Evolutionary conservation across 768 basidiomycete species (phyloP), one percentile per base, ranked within the genome.

Genomic region (Termitomyces sp.): DNA sequence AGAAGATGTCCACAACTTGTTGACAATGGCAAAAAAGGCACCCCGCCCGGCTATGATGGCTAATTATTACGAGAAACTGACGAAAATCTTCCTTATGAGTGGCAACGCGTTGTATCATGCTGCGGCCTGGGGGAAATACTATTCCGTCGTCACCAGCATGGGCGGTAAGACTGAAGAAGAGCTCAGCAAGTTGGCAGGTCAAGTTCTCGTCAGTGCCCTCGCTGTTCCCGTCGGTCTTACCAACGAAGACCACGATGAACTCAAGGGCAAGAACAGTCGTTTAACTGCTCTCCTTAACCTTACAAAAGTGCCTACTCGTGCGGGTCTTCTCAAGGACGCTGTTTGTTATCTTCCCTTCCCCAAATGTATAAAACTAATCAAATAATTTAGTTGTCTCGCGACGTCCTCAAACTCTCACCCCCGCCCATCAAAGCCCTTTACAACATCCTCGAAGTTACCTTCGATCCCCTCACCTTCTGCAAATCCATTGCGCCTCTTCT

Each of bases 41-140:
- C 93, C 94, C 1, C 87, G 93, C 36, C 93, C 93, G 0, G 82
- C 88, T 13, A 96, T 98, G 94, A 98, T 98, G 95, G 93, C 94
- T 60, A 94, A 92, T 72, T 98, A 98, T 76, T 98, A 98, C 75
- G 95, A 98, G 73, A 98, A 98, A 75, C 85, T 98, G 63, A 92
- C 95, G 46, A 90, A 89, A 69, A 96, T 99, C 63, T 99, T 98
- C 80, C 81, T 95, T 67, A 96, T 95, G 79, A 93, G 90, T 61
- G 91, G 93, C 16, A 96, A 95, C 66, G 88, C 93, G 4, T 79
- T 99, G 14, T 98, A 94, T 76, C 96, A 98, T 70, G 95, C 96
- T 51, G 94, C 96, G 18, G 94, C 96, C 0, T 98, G 95, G 95
- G 86, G 89, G 48, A 81, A 88, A 57, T 97, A 95, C 71, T 87